phyloP scores from a whole-genome alignment of 768 basidiomycete species.

The Rhizopogon sp. region DNA sequence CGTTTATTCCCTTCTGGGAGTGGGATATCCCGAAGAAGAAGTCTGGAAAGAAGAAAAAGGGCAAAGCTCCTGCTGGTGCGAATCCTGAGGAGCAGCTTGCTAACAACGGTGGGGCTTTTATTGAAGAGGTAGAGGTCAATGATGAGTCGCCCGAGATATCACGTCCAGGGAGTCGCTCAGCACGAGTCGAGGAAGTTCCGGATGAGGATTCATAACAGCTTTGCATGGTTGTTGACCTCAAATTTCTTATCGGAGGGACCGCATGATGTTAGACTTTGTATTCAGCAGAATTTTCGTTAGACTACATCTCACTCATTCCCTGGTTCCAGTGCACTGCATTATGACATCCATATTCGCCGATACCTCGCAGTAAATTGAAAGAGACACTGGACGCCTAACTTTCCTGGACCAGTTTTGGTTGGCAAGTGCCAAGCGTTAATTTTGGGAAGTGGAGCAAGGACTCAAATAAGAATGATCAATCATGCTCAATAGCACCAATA shows the following conservation, averaged over 20 bases:
- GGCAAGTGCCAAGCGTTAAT: too few relatives aligned
- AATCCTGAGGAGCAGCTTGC: constrained; percentile 37
- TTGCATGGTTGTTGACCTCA: neutral
- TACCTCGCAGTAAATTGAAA: too few relatives aligned
- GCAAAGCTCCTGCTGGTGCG: constrained; percentile 23
- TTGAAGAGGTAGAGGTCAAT: constrained; percentile 33
- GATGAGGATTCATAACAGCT: constrained; percentile 31
- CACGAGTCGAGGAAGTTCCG: constrained; percentile 41
- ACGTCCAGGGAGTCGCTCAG: constrained; percentile 29
- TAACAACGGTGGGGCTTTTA: constrained; percentile 33
- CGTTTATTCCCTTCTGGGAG: constrained; percentile 95
- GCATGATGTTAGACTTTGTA: neutral
- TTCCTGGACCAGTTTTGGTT: too few relatives aligned
- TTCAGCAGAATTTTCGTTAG: neutral
- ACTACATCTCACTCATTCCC: neutral
- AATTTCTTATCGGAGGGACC: neutral
- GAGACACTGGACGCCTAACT: too few relatives aligned
- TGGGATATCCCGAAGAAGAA: constrained; percentile 86
- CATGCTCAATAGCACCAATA: too few relatives aligned
- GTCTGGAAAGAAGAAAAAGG: constrained; percentile 59
- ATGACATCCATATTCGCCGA: too few relatives aligned
- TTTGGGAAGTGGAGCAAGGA: too few relatives aligned
- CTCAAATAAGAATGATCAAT: too few relatives aligned
- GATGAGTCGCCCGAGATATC: constrained; percentile 30
- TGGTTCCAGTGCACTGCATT: neutral